Base-by-base conservation (phyloP, 2,329 filamentous ascomycete genomes). In the Colletotrichum costaricense region DNA sequence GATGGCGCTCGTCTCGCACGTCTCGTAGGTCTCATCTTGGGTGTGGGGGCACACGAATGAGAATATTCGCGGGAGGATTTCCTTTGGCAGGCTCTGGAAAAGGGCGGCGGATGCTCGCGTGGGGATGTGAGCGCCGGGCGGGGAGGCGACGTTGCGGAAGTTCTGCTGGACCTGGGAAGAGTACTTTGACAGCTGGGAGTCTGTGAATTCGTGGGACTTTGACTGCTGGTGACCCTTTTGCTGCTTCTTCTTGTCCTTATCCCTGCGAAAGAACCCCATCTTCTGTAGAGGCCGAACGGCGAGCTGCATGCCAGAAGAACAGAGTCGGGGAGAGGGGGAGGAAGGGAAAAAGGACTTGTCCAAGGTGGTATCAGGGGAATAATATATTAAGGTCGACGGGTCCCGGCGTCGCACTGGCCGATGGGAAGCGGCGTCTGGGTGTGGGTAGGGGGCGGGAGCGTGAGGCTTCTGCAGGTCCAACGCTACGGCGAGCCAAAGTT, bases 41-140 rank as follows among this genome's bases (percentile, higher is more conserved):
- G 91, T 86, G 82, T 98, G 96, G 8, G 95, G 95, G 78, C 95
- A 98, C 69, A 98, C 92, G 76, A 91, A 91, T 78, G 88, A 84
- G 81, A 98, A 96, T 80, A 98, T 95, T 80, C 89, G 90, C 76
- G 91, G 88, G 71, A 98, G 88, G 35, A 97, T 87, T n/a, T 88
- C 84, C 30, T 88, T 84, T 11, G 95, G 93, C 12, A 98, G 88
- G 65, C 83, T 82, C 54, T 85, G 84, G 62, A 91, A 85, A 49
- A 83, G 75, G 16, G 78, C 78, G 16, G 85, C 83, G 7, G 88
- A 89, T 33, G 79, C 76, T 28, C 77, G 76, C 5, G 84, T 86
- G 9, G 85, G 84, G 68, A 81, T 81, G 72, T 80, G 82, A 28
- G 78, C 76, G 63, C 46, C 57, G 11, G 70, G 59, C 11, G 71